Conservation (phyloP, 2,329 filamentous ascomycete genomes). For the Lachnellula hyalina region DNA sequence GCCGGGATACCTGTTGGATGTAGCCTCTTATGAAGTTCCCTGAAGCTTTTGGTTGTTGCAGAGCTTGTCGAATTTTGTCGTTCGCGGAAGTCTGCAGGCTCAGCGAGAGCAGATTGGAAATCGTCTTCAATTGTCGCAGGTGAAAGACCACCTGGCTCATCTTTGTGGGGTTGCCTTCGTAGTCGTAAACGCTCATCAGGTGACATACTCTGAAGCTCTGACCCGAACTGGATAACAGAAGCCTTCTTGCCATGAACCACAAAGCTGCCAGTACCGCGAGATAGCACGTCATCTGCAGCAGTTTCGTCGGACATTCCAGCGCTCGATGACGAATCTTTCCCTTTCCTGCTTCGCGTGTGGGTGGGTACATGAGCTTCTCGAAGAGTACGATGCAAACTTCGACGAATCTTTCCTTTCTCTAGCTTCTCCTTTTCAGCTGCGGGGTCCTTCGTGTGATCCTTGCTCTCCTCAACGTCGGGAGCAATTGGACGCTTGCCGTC, state of each 20-base stretch:
- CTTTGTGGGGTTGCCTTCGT: constrained; percentile 47
- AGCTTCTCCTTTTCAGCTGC: constrained; percentile 30
- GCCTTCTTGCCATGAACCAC: constrained; percentile 98
- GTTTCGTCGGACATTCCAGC: constrained; percentile 40
- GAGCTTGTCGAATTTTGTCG: constrained; percentile 61
- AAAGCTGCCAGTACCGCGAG: constrained; percentile 80
- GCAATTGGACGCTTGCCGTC: constrained; percentile 36
- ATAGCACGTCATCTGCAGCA: constrained; percentile 60
- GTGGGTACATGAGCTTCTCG: constrained; percentile 67
- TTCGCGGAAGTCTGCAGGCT: constrained; percentile 36
- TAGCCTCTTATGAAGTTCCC: constrained; percentile 57
- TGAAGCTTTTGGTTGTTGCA: constrained; percentile 60
- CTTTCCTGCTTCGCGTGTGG: constrained; percentile 68
- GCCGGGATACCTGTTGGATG: constrained; percentile 40
- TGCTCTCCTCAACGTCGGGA: constrained; percentile 32
- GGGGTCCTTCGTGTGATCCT: constrained; percentile 17
- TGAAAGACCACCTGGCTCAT: constrained; percentile 29
- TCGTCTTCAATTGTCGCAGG: constrained; percentile 37
- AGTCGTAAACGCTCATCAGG: constrained; percentile 67
- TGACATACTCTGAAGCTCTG: constrained; percentile 77
- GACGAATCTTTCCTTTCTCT: constrained; percentile 54
- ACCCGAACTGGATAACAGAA: constrained; percentile 91
- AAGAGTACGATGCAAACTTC: constrained; percentile 84
- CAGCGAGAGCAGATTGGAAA: constrained; percentile 47
- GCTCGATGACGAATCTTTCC: constrained; percentile 65